Percentiles rank a stretch among this genome's conserved stretches.
Evolutionary conservation across 495 filamentous ascomycete genomes (phyloP).

Genomic region (Rusavskia elegans): DNA sequence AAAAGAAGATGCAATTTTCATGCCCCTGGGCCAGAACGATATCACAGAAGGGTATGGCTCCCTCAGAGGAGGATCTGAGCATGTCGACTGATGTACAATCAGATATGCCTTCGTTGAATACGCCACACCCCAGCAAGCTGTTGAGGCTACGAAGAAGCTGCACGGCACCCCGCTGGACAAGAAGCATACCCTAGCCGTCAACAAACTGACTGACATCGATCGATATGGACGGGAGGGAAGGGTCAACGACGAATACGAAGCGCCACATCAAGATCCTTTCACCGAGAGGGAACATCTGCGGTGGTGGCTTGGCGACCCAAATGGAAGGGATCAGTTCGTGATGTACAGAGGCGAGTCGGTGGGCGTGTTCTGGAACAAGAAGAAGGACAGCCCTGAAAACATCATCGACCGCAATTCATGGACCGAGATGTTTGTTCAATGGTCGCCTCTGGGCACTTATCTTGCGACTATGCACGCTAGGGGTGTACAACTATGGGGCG

Average conservation of each 20-base stretch:
- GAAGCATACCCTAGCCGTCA: slow-evolving; percentile 85
- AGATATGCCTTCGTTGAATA: slow-evolving; percentile 95
- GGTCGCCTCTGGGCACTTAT: slow-evolving; percentile 89
- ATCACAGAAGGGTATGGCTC: slow-evolving; percentile 59
- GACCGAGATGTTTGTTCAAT: slow-evolving; percentile 95
- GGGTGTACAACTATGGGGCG: slow-evolving; percentile 95
- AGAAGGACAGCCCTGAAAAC: slow-evolving; percentile 73
- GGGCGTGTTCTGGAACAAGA: slow-evolving; percentile 95
- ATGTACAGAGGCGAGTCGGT: slow-evolving; percentile 83
- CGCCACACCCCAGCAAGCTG: slow-evolving; percentile 77
- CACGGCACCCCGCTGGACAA: slow-evolving; percentile 77
- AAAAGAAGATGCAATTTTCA: slow-evolving; percentile 73
- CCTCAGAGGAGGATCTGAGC: neutral
- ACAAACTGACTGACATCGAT: slow-evolving; percentile 96
- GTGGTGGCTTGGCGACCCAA: slow-evolving; percentile 76
- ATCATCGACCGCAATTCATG: slow-evolving; percentile 83
- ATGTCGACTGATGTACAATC: neutral
- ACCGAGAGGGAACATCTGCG: slow-evolving; percentile 85
- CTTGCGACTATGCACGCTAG: slow-evolving; percentile 87
- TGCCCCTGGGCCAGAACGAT: slow-evolving; percentile 74
- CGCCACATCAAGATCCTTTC: slow-evolving; percentile 65
- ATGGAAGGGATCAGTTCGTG: slow-evolving; percentile 82
- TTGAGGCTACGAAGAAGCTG: slow-evolving; percentile 71
- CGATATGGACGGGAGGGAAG: slow-evolving; percentile 88
- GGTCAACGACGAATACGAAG: slow-evolving; percentile 73